Evolutionary conservation across 495 filamentous ascomycete species (phyloP).

Genomic region (Pseudoneurospora amorphoporcata): DNA sequence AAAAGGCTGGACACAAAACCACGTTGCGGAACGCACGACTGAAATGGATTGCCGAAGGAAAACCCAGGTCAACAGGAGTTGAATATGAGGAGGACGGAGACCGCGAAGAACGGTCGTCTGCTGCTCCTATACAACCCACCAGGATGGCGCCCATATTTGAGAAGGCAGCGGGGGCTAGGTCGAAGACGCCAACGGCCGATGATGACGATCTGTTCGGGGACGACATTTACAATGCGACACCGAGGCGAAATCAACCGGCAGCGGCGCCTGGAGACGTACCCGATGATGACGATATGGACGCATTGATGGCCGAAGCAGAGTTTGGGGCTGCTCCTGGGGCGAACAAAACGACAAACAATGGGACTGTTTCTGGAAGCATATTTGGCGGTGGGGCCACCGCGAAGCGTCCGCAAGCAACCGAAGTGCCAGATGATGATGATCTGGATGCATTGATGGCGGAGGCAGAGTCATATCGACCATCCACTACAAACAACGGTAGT

Average conservation of each 20-base stretch:
- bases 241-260: conserved; percentile 5
- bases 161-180: conserved; percentile 7
- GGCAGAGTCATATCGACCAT: conserved; percentile 22
- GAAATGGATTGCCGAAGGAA: conserved; percentile 76
- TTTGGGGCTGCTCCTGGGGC: conserved; percentile 10
- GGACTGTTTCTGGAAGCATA: conserved; percentile 14
- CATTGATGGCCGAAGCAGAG: conserved; percentile 39
- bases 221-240: conserved; percentile 35
- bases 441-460: conserved; percentile 45
- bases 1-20: conserved; percentile 84
- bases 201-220: conserved; percentile 23
- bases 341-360: not conserved
- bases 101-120: conserved; percentile 12
- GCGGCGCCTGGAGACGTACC: conserved; percentile 19
- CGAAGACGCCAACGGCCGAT: conserved; percentile 22
- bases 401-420: not conserved
- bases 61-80: conserved; percentile 36
- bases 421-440: conserved; percentile 37
- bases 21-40: conserved; percentile 54
- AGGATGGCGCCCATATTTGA: conserved; percentile 42
- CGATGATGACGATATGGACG: conserved; percentile 42
- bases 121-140: conserved; percentile 19
- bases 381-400: conserved; percentile 18
- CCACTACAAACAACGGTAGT: not conserved
- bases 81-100: conserved; percentile 40